phyloP scores from a whole-genome alignment of 2,329 filamentous ascomycete genomes.

The Capronia epimyces region DNA sequence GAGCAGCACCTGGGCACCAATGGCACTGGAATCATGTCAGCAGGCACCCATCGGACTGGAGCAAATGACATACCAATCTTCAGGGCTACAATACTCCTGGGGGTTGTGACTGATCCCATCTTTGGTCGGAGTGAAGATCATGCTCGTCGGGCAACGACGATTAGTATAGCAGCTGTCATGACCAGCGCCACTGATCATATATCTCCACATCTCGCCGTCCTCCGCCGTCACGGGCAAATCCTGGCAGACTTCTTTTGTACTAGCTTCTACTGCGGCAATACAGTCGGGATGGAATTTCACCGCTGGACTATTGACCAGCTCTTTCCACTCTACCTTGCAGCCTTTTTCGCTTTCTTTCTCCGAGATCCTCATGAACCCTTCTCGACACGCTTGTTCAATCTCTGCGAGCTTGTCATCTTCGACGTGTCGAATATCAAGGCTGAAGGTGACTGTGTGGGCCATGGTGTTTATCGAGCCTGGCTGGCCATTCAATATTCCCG shows the following conservation, averaged over 20 bases:
- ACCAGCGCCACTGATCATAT: constrained; percentile 59
- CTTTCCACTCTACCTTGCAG: constrained; percentile 28
- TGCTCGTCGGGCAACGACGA: constrained; percentile 56
- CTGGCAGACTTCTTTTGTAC: constrained; percentile 52
- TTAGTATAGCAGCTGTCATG: constrained; percentile 62
- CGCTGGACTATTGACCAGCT: constrained; percentile 37
- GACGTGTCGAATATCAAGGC: constrained; percentile 26
- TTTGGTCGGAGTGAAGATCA: constrained; percentile 64
- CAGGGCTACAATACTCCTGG: constrained; percentile 55
- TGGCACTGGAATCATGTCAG: no score
- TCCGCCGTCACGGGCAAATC: constrained; percentile 37
- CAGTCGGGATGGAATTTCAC: constrained; percentile 64
- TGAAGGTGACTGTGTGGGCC: constrained; percentile 29
- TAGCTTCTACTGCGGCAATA: constrained; percentile 58
- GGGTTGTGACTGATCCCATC: constrained; percentile 62
- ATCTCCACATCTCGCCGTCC: constrained; percentile 36
- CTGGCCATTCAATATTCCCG: constrained; percentile 62
- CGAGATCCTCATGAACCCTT: constrained; percentile 24
- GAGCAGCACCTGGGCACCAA: constrained; percentile 27
- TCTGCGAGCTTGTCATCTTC: constrained; percentile 23
- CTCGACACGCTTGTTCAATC: constrained; percentile 26
- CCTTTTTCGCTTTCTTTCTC: constrained; percentile 29
- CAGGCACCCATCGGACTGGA: no score
- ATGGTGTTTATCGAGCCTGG: constrained; percentile 65
- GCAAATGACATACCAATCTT: constrained; percentile 44